Evolutionary conservation across 1,284 basidiomycete species (phyloP).

Genomic region (Cutaneotrichosporon spelunceum): DNA sequence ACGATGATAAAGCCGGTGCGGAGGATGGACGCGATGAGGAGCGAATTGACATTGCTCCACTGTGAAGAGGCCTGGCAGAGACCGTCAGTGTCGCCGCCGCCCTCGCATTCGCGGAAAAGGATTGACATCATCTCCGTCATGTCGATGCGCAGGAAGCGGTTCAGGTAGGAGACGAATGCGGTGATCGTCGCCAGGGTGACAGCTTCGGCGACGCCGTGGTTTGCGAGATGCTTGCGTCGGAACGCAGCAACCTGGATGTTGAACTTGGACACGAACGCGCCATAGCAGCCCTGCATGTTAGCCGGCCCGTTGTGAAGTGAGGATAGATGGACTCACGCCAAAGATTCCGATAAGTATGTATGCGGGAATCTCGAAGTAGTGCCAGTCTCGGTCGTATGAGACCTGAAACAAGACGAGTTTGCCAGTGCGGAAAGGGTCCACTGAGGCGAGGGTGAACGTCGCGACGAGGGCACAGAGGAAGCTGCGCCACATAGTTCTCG

Average conservation of each 20-base stretch:
- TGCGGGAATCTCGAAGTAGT: conserved; percentile 97
- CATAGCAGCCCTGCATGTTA: conserved; percentile 77
- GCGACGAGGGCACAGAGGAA: conserved; percentile 97
- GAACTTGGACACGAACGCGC: conserved; percentile 94
- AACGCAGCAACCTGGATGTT: conserved; percentile 94
- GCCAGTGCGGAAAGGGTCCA: conserved; percentile 98
- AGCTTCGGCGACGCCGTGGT: conserved; percentile 83
- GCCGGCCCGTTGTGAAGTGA: neutral
- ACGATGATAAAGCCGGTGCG: conserved; percentile 82
- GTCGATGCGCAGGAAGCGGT: conserved; percentile 91
- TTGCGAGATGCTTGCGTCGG: conserved; percentile 78
- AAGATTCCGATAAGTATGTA: conserved; percentile 93
- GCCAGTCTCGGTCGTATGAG: conserved; percentile 96
- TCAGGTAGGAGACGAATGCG: conserved; percentile 88
- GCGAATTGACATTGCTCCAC: conserved; percentile 91
- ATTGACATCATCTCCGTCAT: conserved; percentile 99
- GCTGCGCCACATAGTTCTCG: conserved; percentile 96
- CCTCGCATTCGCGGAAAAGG: conserved; percentile 93
- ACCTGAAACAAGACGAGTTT: conserved; percentile 98
- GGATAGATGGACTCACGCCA: conserved; percentile 62
- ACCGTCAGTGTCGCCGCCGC: conserved; percentile 84
- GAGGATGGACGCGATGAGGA: conserved; percentile 86
- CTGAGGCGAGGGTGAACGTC: conserved; percentile 89
- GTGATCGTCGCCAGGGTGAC: conserved; percentile 82
- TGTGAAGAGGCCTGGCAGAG: conserved; percentile 92